Evolutionary conservation across 2,329 filamentous ascomycete genomes (phyloP), one percentile per base, ranked within the genome.

Genomic region (Stachybotrys echinatus): DNA sequence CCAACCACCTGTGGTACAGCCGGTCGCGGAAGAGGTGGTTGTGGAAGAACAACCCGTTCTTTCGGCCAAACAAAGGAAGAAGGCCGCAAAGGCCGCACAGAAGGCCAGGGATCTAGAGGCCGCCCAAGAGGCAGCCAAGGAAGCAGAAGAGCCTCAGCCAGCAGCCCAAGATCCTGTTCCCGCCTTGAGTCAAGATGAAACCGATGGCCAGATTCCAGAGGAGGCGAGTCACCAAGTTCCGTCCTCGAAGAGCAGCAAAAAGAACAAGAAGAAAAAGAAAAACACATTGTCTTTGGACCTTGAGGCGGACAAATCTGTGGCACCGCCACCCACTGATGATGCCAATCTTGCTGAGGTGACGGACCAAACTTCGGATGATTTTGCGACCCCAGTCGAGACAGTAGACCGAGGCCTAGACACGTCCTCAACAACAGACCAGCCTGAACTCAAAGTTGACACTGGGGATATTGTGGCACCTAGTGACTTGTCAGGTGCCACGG

Each of bases 11-110:
- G 18, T 23, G 14, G 47, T 45, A 5, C 50, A 54, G 34, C 44
- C 49, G n/a, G 22, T 40, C 7, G 23, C 39, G 7, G 50, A 54
- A 12, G 50, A 54, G 17, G 27, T 40, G 45, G 34, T 37, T 4
- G 45, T 52, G 27, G 43, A 48, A 12, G 55, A 55, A 19, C 45
- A 46, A 20, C 47, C 49, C 21, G 51, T 46, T 1, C 43, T 54
- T 12, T 55, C 47, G 27, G 48, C 51, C 14, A 63, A 58, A 47
- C 55, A 63, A 21, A 58, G 54, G 51, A 61, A 63, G 52, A 62
- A 62, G 48, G 49, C 52, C 19, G 59, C 58, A 44, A 59, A 59
- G 47, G 52, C 55, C 21, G 56, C 54, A 44, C 58, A 56, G 50
- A 58, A 53, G 52, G 52, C 47, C 21, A 53, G 52, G 4, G 23